These are phyloP conservation scores for Diaporthe humulicola DNA, from an alignment of 2,329 filamentous ascomycete species.

Conservation along the genomic window DNA sequence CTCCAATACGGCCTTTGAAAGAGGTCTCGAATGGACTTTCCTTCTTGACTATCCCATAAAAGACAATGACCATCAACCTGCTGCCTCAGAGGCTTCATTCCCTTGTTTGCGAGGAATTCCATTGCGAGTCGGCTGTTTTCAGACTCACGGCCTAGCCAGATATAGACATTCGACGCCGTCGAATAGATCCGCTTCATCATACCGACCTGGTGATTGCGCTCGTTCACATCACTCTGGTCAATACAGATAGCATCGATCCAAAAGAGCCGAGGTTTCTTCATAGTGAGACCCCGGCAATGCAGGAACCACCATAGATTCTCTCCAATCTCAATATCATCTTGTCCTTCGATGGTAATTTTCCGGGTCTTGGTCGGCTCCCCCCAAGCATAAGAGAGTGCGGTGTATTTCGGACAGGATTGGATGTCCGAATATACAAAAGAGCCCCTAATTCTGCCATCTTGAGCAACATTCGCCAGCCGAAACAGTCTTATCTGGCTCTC, in stretches of 20 bases:
- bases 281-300: neutral
- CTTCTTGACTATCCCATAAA: neutral
- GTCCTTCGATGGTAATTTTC: neutral
- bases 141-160: constrained; percentile 5
- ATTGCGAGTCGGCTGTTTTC: neutral
- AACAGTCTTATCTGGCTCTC: constrained; percentile 6
- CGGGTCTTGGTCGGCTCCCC: neutral
- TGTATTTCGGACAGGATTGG: neutral
- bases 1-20: constrained; percentile 7
- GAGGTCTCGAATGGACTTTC: neutral
- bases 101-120: neutral
- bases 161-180: neutral
- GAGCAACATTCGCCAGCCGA: neutral
- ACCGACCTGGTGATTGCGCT: constrained; percentile 3
- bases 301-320: constrained; percentile 20
- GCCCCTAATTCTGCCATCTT: neutral
- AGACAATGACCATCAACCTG: neutral
- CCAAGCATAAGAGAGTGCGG: neutral
- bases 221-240: neutral
- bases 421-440: constrained; percentile 4
- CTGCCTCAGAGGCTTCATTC: neutral
- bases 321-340: neutral
- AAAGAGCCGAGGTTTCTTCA: neutral
- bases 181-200: constrained; percentile 17
- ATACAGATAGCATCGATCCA: constrained; percentile 29